Percentiles rank a stretch among this genome's conserved stretches.
Evolutionary conservation across 73 alveolate genomes (phyloP).

Genomic region (Paraurostyla sp.): DNA sequence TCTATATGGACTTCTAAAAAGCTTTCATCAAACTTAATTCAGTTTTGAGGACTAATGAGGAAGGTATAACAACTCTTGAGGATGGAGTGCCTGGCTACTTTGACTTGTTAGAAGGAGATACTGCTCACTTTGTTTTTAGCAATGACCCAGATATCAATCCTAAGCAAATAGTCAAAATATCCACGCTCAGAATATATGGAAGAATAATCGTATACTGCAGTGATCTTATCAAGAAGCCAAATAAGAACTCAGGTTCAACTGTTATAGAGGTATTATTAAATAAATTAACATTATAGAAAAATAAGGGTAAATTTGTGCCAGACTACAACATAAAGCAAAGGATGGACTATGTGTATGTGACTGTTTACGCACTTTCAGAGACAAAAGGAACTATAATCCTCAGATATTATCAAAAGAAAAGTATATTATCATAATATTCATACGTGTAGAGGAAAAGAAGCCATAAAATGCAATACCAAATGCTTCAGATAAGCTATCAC

Average conservation of each 20-base stretch:
- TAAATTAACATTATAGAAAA: not conserved
- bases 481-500: not conserved
- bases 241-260: not conserved
- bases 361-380: slow-evolving; percentile 30
- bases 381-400: slow-evolving; percentile 39
- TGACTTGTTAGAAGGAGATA: slow-evolving; percentile 43
- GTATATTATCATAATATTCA: not conserved
- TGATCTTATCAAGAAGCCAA: slow-evolving; percentile 45
- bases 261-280: slow-evolving; percentile 9
- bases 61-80: slow-evolving; percentile 30
- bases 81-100: slow-evolving; percentile 53
- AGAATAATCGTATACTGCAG: not conserved
- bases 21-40: slow-evolving; percentile 43
- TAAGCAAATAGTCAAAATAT: not conserved
- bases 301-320: slow-evolving; percentile 25
- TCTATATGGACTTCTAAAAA: slow-evolving; percentile 31
- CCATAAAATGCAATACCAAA: not conserved
- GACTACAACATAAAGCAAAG: not conserved
- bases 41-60: slow-evolving; percentile 35
- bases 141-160: slow-evolving; percentile 49
- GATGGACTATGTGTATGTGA: slow-evolving; percentile 25
- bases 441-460: not conserved
- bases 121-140: slow-evolving; percentile 2
- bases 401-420: not conserved
- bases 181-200: not conserved